Evolutionary conservation across 2,329 filamentous ascomycete genomes (phyloP), one percentile per base, ranked within the genome.

Genomic region (Gliomastix tumulicola): DNA sequence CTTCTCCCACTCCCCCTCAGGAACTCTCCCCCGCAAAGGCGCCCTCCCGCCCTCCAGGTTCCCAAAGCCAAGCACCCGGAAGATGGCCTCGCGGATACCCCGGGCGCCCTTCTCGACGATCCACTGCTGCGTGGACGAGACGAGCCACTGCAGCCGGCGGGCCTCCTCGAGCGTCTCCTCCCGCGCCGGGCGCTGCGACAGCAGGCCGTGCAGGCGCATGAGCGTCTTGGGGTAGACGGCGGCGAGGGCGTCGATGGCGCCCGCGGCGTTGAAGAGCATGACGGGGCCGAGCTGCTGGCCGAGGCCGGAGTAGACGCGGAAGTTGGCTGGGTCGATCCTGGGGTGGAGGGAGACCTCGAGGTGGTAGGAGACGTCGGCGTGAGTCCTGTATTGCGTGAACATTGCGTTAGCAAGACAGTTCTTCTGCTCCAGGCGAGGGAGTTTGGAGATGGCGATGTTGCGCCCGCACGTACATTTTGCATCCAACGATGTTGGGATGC

Each of bases 271-370:
- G 40, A 83, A 71, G 23, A 73, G 60, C 2, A 84, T 65, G 13
- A 80, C 74, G 1, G 79, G 77, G 0, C 77, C 70, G 9, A 84
- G 68, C 55, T 83, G 79, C 49, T 82, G 79, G 5, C 79, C 80
- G 11, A 83, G 69, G 4, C 78, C 79, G 18, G 74, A 78, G 65
- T 74, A 84, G 18, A 80, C 72, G 41, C 67, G 69, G 61, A 84
- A 83, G 35, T 72, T 62, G 17, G 64, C 53, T 50, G 79, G 74
- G 54, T 81, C 68, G 50, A 82, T 82, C 30, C 64, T 57, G 1
- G 77, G 78, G 43, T 74, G 71, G 2, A 74, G 66, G 6, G 74
- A 75, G 21, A 83, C 74, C 50, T 82, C 72, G 13, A 76, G 65
- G 54, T 82, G 77, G 46, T 74, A 69, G 21, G 76, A 78, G 34